Percentiles rank a stretch among this genome's conserved stretches.
phyloP scores from a whole-genome alignment of 768 basidiomycete species.

The Kwoniella sp. region DNA sequence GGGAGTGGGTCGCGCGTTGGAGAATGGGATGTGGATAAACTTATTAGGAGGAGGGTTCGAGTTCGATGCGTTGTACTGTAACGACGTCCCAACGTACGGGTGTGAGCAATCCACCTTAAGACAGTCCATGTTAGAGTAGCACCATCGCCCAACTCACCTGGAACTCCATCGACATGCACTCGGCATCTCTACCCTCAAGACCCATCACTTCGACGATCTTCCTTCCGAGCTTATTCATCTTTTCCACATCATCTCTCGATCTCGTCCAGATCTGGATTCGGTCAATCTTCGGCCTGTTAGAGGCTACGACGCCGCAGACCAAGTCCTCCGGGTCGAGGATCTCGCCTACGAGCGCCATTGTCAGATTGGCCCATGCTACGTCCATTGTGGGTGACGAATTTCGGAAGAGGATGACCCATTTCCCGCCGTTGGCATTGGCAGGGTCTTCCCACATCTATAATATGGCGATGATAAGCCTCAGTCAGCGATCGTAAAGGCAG shows the following conservation, averaged over 20 bases:
- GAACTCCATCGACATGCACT: slow-evolving; percentile 84
- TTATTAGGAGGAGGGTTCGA: slow-evolving; percentile 34
- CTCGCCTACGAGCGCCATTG: slow-evolving; percentile 88
- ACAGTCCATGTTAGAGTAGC: not conserved
- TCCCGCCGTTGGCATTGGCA: slow-evolving; percentile 87
- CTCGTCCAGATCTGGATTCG: slow-evolving; percentile 91
- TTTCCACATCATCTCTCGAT: slow-evolving; percentile 80
- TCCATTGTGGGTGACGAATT: slow-evolving; percentile 73
- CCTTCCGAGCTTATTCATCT: slow-evolving; percentile 80
- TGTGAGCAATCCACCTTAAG: not conserved
- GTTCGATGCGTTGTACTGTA: slow-evolving; percentile 42
- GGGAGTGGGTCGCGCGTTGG: slow-evolving; percentile 1
- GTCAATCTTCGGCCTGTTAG: slow-evolving; percentile 80
- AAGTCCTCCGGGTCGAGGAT: slow-evolving; percentile 67
- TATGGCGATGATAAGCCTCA: not conserved
- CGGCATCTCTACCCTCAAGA: slow-evolving; percentile 68
- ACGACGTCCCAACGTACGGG: not conserved
- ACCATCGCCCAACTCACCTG: slow-evolving; percentile 64
- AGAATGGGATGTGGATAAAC: slow-evolving; percentile 42
- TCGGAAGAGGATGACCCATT: slow-evolving; percentile 94
- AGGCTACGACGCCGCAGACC: slow-evolving; percentile 78
- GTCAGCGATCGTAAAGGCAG: not conserved
- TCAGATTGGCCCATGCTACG: slow-evolving; percentile 84
- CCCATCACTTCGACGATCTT: slow-evolving; percentile 80
- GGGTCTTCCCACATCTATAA: slow-evolving; percentile 87